Evolutionary conservation across 106 monocot genomes (phyloP), one percentile per base, ranked within the genome.

Genomic region (Acanthochlamys bracteata): DNA sequence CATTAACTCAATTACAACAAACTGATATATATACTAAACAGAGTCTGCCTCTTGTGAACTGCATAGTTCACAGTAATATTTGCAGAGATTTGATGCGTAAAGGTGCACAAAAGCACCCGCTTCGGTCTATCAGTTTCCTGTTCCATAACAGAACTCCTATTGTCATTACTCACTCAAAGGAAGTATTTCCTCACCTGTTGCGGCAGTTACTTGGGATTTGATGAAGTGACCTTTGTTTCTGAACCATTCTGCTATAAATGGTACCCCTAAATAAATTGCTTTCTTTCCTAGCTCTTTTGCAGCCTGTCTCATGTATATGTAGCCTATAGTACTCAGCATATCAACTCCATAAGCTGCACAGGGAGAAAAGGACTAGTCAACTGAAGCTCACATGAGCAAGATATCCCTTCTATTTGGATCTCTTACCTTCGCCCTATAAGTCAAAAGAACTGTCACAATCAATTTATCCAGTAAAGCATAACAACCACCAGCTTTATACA

Each of bases 151-250:
- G 33, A 33, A 33, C 4, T 33, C 33, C 6, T 6, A 33, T 6
- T 33, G 33, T 33, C 33, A 33, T 33, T 33, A 4, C 6, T 10
- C 49, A 2, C 2, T 17, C 2, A 49, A 1, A 2, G 13, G 43
- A 46, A 26, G 19, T 14, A 42, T 17, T 25, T 46, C 3, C 41
- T 65, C 49, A 92, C 92, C 92, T 83, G 96, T 91, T 56, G 91
- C 96, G 68, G 96, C 96, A 45, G 84, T 98, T 27, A 98, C 80
- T 83, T 98, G 96, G 9, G 91, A 98, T 64, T 88, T 98, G 55
- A 98, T 91, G 63, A 81, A 80, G n/a, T 98, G 96, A 8, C 96
- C 96, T 75, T 98, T 98, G 72, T 88, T 98, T 79, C 96, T 88
- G 69, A 98, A 91, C 96, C 90, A 98, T 73, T 98, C 96, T 24